phyloP scores from a whole-genome alignment of 768 basidiomycete genomes.

The Russula ochroleuca region DNA sequence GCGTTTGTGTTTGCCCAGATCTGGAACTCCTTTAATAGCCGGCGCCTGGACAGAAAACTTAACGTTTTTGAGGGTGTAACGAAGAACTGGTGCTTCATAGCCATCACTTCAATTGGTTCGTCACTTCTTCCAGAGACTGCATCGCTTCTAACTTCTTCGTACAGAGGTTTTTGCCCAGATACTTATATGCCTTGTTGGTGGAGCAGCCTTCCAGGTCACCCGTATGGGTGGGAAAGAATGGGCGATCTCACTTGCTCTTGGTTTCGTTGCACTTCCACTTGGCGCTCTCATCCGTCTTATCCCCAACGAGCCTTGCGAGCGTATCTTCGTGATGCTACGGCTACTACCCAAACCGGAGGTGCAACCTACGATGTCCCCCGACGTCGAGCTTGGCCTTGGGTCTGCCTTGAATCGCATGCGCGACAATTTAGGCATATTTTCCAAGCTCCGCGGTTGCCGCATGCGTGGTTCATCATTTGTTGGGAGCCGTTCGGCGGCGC shows the following conservation, averaged over 20 bases:
- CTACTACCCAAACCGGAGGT: slow-evolving; percentile 61
- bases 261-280: slow-evolving; percentile 81
- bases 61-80: slow-evolving; percentile 86
- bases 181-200: slow-evolving; percentile 86
- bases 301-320: slow-evolving; percentile 77
- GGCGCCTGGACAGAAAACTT: slow-evolving; percentile 76
- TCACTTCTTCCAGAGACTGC: slow-evolving; percentile 18
- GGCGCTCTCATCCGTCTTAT: slow-evolving; percentile 75
- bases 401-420: slow-evolving; percentile 76
- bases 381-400: slow-evolving; percentile 62
- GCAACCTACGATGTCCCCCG: slow-evolving; percentile 59
- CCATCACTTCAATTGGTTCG: slow-evolving; percentile 79
- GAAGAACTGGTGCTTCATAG: slow-evolving; percentile 79
- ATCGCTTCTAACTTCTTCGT: slow-evolving; percentile 10
- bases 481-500: slow-evolving; percentile 59
- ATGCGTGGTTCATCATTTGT: slow-evolving; percentile 82
- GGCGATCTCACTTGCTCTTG: slow-evolving; percentile 89
- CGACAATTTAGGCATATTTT: slow-evolving; percentile 85
- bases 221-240: slow-evolving; percentile 78
- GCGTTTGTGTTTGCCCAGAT: slow-evolving; percentile 98
- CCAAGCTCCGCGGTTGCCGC: slow-evolving; percentile 83
- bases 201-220: slow-evolving; percentile 86
- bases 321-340: slow-evolving; percentile 48
- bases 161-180: slow-evolving; percentile 84
- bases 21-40: slow-evolving; percentile 90